Conservation (phyloP, 2,329 filamentous ascomycete genomes). For the Exophiala sp. region DNA sequence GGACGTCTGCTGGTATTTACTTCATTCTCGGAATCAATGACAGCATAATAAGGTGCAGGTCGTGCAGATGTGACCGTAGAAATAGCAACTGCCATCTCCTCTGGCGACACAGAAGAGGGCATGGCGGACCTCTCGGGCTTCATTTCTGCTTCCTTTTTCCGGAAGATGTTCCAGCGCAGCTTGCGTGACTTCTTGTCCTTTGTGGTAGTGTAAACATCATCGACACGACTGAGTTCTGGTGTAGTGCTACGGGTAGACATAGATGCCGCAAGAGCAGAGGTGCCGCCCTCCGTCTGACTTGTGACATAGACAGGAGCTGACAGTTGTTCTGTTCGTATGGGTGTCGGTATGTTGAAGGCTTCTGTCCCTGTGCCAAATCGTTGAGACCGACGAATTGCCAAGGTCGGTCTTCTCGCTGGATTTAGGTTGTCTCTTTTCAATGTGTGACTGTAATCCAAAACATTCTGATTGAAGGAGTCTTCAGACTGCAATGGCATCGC, state of each 20-base stretch:
- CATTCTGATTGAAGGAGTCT: slow-evolving; percentile 31
- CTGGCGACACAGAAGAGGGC: slow-evolving; percentile 30
- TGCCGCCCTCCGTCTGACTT: slow-evolving; percentile 24
- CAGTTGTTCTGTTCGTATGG: slow-evolving; percentile 24
- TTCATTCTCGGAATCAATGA: slow-evolving; percentile 48
- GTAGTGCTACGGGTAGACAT: slow-evolving; percentile 19
- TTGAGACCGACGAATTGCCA: slow-evolving; percentile 26
- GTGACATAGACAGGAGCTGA: slow-evolving; percentile 17
- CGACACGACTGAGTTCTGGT: slow-evolving; percentile 13
- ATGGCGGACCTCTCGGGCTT: slow-evolving; percentile 4
- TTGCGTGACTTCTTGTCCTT: slow-evolving; percentile 23
- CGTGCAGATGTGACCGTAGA: slow-evolving; percentile 38
- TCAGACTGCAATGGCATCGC: slow-evolving; percentile 25
- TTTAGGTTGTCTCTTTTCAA: not conserved
- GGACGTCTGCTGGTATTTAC: slow-evolving; percentile 43
- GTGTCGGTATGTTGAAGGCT: slow-evolving; percentile 22
- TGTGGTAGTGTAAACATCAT: slow-evolving; percentile 11
- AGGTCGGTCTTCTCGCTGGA: slow-evolving; percentile 6
- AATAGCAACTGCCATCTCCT: slow-evolving; percentile 40
- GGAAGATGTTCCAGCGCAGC: slow-evolving; percentile 59
- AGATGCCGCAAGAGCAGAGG: slow-evolving; percentile 19
- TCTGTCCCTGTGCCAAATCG: slow-evolving; percentile 20
- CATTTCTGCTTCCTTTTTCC: slow-evolving; percentile 35
- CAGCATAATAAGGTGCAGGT: slow-evolving; percentile 56
- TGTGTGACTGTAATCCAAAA: slow-evolving; percentile 30